Base-by-base conservation (phyloP, 2,329 filamentous ascomycete genomes). In the Hymenoscyphus salicellus region DNA sequence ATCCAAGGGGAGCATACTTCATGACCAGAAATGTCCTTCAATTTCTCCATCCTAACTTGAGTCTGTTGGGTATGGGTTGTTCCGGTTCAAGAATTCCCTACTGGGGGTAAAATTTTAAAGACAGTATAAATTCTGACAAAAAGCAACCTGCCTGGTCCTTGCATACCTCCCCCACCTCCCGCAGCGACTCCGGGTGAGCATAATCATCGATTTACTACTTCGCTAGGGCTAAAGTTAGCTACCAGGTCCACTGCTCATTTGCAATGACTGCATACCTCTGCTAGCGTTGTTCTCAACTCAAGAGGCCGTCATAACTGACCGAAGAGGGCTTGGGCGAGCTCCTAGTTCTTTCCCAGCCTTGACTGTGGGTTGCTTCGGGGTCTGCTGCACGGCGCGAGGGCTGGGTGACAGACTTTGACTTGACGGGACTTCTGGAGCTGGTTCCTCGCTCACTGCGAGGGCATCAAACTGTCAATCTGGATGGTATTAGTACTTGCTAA, bases 391-490 rank as follows among this genome's bases (percentile, higher is more conserved):
- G 66, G 72, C 78, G 74, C 77, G 71, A 76, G 76, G 76, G 77
- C 78, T 75, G 75, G 78, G 77, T 77, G 77, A 73, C 75, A 75
- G 75, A 73, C 72, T 75, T 71, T 76, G 75, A 76, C 72, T 75
- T 77, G 77, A 79, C 72, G 75, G 72, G 71, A 75, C 78, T 81
- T 80, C 84, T 86, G 86, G 89, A 89, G 84, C 83, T 83, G 83
- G 83, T 87, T 89, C 93, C 93, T 96, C 93, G 92, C 88, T 84
- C 78, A 82, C 78, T 80, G 89, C 91, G 91, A 94, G 91, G 91
- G 86, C 84, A 83, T 91, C 87, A 87, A 88, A 86, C 85, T 89
- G 90, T 94, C 91, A 94, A 95, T 96, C 88, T 90, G 72, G 36
- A 65, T 26, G 10, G 46, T 23, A 20, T 52, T 26, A 52, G 46